Base-by-base conservation (phyloP, 2,329 filamentous ascomycete species). In the Pseudogymnoascus sp. region DNA sequence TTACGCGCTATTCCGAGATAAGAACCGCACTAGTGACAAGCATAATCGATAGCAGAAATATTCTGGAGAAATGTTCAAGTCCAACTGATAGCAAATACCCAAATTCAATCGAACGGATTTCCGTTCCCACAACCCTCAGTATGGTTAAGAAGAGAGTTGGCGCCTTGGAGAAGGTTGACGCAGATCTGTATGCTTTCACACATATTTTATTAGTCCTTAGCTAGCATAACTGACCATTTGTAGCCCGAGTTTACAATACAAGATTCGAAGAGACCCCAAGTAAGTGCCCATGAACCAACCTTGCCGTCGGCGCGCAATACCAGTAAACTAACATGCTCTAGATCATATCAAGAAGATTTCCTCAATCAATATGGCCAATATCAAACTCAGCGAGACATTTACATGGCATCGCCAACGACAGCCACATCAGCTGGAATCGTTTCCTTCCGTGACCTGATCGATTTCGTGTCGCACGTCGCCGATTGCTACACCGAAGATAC, bases 161-260 rank as follows among this genome's bases (percentile, higher is more conserved):
- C 60, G 92, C 92, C 63, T 84, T 96, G 74, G 92, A 96, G 76
- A 96, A 96, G 81, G 85, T 96, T 67, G 92, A 96, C 71, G 92
- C 91, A 33, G 90, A 95, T 74, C 78, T 95, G 81, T 88, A 72
- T 71, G 38, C 15, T 57, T 58, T 34, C 57, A 63, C 67, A 38
- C 19, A 62, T 60, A 55, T 62, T 58, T 64, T 37, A 21, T 19
- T 19, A 38, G 18, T 58, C 30, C 60, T 5, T 8, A 19, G 13
- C 6, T 41, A 59, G 59, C 41, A 63, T 61, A 58, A 67, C 72
- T 72, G 62, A 75, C 64, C 61, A 38, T 62, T 12, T 61, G 57
- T 69, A 88, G 85, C 68, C 85, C 90, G 64, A 94, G 88, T 74
- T 77, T 96, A 58, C 91, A 95, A 72, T 90, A 95, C 78, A 96